Base-by-base conservation (phyloP, 768 basidiomycete species). In the Rubroboletus satanas region DNA sequence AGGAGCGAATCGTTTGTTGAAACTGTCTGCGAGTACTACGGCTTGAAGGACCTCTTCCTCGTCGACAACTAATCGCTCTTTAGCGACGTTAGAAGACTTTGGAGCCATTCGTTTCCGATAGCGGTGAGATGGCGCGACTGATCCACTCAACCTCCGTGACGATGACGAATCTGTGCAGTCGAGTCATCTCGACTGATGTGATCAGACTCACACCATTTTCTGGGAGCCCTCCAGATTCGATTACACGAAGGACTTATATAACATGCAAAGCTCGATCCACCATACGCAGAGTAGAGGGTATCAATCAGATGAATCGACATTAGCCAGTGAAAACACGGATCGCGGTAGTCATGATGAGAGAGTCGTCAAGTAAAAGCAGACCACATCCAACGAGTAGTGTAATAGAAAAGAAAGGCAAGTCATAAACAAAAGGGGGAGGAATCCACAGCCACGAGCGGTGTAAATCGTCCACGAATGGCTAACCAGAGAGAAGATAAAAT, bases 1-100 rank as follows among this genome's bases (percentile, higher is more conserved):
- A 18, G 94, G 95, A 53, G 88, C 81, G 67, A 98, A 96, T 52
- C 93, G 83, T 65, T 86, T 89, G 77, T 97, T 95, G 76, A 95
- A 97, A 61, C 92, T 94, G 69, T 99, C 96, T 11, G 96, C 93
- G 39, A 99, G 85, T 42, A 99, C 85, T 52, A 98, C 90, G 17
- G 96, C 96, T 66, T 98, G 95, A 0, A 98, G 76, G 18, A 91
- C 84, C 48, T 97, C 88, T 50, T 94, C 90, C 47, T 93, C 87
- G 14, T 85, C 84, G 48, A 78, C 80, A 36, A 83, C 75, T 14
- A 83, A 69, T 56, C 85, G 85, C 60, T 89, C 87, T 63, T 87
- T 88, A 41, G 76, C 76, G 33, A 66, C 66, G 7, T 77, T 62
- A 44, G 75, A 71, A 7, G 70, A 65, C 73, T 90, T 90, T 26